Evolutionary conservation across 208 protist species (phyloP), one percentile per base, ranked within the genome.

Genomic region (Trichomonas tenax): DNA sequence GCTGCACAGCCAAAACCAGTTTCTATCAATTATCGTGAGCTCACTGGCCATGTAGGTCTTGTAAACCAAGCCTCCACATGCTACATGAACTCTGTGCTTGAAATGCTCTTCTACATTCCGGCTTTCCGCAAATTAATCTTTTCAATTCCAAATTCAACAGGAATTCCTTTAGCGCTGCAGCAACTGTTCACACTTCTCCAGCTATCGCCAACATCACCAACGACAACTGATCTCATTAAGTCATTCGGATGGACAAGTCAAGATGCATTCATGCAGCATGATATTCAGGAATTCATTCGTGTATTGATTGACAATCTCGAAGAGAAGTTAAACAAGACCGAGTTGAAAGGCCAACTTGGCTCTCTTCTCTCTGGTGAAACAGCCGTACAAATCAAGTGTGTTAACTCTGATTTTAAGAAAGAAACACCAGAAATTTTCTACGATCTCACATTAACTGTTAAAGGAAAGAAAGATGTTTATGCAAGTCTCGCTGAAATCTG

Each of bases 11-110:
- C 86, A 51, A 23, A 93, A n/a, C 44, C 86, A 17, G 45, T 48
- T 17, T 6, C n/a, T 38, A 36, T 93, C 2, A 93, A 93, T 38
- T 93, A 93, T 38, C 9, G 86, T 2, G 45, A 93, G 31, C 6
- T 51, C 0, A 84, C 81, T 84, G 82, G 82, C 34, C 36, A 89
- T 89, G 82, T 89, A 9, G 82, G 82, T 31, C 82, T 89, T 31
- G 40, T 89, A 9, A 89, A 89, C 31, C 4, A 48, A 21, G 41
- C 46, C 49, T 40, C 89, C 31, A 95, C 89, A 72, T 95, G 89
- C 45, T 95, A 95, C 51, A 81, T 95, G 89, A 95, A 95, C 31
- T 81, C 46, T 26, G 44, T 95, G 4, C n/a, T 95, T 38, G 40
- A 95, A 95, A 40, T 51, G 21, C 31, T 95, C 17, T 95, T 81